Percentiles rank a stretch among this genome's conserved stretches.
Evolutionary conservation across 169 alveolate genomes (phyloP).

Genomic region (Cryptosporidium baileyi): DNA sequence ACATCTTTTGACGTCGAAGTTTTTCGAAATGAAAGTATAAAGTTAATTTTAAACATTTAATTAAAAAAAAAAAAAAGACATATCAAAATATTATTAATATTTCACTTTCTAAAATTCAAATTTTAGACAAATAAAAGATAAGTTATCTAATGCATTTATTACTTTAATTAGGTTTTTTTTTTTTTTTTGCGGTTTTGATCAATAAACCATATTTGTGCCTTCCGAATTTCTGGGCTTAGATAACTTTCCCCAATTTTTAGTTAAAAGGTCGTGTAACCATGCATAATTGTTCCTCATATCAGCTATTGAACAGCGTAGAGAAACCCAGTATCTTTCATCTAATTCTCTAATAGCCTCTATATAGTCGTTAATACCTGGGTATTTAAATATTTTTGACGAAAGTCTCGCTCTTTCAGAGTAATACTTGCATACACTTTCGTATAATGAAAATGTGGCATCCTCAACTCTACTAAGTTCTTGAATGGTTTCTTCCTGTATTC

Average conservation of each 20-base stretch:
- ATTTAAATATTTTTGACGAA: conserved; percentile 85
- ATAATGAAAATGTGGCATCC: conserved; percentile 85
- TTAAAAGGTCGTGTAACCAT: conserved; percentile 86
- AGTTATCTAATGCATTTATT: too few species aligned
- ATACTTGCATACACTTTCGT: conserved; percentile 84
- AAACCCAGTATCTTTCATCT: conserved; percentile 89
- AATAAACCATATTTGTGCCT: conserved; percentile 60
- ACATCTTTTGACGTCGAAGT: too few species aligned
- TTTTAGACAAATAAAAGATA: too few species aligned
- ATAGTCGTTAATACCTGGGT: conserved; percentile 85
- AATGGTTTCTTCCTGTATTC: conserved; percentile 89
- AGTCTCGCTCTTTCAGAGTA: conserved; percentile 80
- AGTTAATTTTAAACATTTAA: too few species aligned
- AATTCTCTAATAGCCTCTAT: conserved; percentile 85
- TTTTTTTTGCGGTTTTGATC: too few species aligned
- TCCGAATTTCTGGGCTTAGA: conserved; percentile 66
- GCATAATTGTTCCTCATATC: conserved; percentile 88
- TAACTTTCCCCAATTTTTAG: conserved; percentile 74
- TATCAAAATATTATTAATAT: too few species aligned
- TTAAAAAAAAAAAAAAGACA: too few species aligned
- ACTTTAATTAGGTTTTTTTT: too few species aligned
- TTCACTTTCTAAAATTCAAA: too few species aligned
- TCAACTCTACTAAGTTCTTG: conserved; percentile 88
- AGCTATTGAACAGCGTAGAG: conserved; percentile 83
- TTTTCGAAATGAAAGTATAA: too few species aligned